phyloP scores from a whole-genome alignment of 2,329 filamentous ascomycete species.

The Lojkania enalia region DNA sequence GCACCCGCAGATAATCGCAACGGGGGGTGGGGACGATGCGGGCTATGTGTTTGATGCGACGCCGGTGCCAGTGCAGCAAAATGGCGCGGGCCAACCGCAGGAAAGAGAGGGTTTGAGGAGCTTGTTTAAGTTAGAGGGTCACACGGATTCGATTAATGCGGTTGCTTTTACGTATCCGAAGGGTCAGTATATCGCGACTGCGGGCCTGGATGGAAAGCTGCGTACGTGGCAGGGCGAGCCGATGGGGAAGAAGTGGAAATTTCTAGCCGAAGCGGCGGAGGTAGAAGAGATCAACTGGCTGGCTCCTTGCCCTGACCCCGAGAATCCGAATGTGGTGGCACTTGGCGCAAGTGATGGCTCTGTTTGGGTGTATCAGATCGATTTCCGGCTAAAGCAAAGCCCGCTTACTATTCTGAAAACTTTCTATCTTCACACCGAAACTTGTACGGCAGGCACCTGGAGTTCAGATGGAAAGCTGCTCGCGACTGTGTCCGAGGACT shows the following conservation, averaged over 20 bases:
- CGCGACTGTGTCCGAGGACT: conserved; percentile 86
- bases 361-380: conserved; percentile 94
- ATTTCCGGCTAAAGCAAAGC: conserved; percentile 61
- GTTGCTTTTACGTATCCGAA: conserved; percentile 80
- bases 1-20: conserved; percentile 76
- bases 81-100: conserved; percentile 63
- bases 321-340: conserved; percentile 78
- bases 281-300: conserved; percentile 97
- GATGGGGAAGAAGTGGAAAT: conserved; percentile 61
- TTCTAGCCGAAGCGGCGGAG: conserved; percentile 79
- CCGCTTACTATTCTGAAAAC: conserved; percentile 83
- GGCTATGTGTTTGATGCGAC: conserved; percentile 85
- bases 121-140: conserved; percentile 79
- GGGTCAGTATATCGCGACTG: conserved; percentile 84
- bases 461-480: conserved; percentile 83
- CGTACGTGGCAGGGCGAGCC: conserved; percentile 65
- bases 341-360: conserved; percentile 88
- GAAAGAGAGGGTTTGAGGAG: conserved; percentile 63
- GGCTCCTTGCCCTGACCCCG: conserved; percentile 69
- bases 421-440: conserved; percentile 85
- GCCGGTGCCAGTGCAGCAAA: conserved; percentile 59
- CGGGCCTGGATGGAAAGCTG: conserved; percentile 82
- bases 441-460: conserved; percentile 90
- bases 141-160: conserved; percentile 88
- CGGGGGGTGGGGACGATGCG: conserved; percentile 83